phyloP scores from a whole-genome alignment of 495 filamentous ascomycete species.

The Ramalina intermedia region DNA sequence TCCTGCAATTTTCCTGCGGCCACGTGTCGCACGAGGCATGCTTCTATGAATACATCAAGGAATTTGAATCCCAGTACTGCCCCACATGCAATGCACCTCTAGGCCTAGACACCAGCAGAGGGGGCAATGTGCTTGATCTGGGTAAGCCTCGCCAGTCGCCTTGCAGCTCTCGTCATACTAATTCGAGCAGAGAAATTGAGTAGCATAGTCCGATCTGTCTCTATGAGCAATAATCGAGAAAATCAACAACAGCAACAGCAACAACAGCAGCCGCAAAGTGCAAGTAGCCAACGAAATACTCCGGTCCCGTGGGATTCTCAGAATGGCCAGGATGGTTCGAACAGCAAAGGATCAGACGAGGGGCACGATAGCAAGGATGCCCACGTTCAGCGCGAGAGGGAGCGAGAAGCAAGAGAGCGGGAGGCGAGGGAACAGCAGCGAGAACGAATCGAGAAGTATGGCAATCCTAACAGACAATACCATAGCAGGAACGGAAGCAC shows the following conservation, averaged over 20 bases:
- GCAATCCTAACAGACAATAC: slow-evolving; percentile 33
- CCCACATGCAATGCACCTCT: slow-evolving; percentile 89
- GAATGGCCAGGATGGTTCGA: slow-evolving; percentile 33
- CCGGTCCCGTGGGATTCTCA: slow-evolving; percentile 45
- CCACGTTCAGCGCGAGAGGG: slow-evolving; percentile 27
- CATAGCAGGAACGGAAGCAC: slow-evolving; percentile 61
- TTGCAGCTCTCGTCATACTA: background rate
- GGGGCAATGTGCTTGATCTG: slow-evolving; percentile 87
- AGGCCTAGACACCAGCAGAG: slow-evolving; percentile 85
- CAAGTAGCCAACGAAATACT: slow-evolving; percentile 37
- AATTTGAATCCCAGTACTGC: slow-evolving; percentile 89
- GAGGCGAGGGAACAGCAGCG: slow-evolving; percentile 46
- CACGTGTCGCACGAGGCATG: slow-evolving; percentile 97
- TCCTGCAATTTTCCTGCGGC: slow-evolving; percentile 88
- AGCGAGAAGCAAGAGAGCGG: slow-evolving; percentile 30
- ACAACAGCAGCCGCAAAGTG: slow-evolving; percentile 29
- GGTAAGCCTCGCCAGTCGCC: slow-evolving; percentile 37
- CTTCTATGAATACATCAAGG: slow-evolving; percentile 97
- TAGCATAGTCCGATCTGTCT: slow-evolving; percentile 79
- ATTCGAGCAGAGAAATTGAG: slow-evolving; percentile 70
- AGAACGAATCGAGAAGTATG: slow-evolving; percentile 47
- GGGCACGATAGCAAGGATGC: slow-evolving; percentile 22
- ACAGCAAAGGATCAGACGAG: slow-evolving; percentile 33
- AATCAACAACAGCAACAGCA: slow-evolving; percentile 29
- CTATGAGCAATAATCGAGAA: slow-evolving; percentile 28